Conservation (phyloP, 2,329 filamentous ascomycete species). For the Claviceps quebecensis region DNA sequence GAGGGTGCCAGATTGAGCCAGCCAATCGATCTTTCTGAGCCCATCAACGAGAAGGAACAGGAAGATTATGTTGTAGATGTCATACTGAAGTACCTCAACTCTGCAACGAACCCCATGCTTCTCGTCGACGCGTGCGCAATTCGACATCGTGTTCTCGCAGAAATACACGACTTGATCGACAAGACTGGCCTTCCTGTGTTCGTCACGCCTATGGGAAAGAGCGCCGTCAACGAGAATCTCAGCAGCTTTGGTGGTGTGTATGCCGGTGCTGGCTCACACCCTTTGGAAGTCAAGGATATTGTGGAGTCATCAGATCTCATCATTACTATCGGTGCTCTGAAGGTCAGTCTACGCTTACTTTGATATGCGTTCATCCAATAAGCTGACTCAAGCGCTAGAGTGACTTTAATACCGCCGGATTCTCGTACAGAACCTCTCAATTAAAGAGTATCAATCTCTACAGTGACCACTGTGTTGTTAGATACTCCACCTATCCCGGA, state of each 20-base stretch:
- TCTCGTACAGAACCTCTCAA: constrained; percentile 64
- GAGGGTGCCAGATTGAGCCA: constrained; percentile 59
- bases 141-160: constrained; percentile 57
- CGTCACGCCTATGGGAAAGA: constrained; percentile 83
- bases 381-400: constrained; percentile 27
- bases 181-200: constrained; percentile 68
- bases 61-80: constrained; percentile 77
- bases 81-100: constrained; percentile 57
- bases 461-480: constrained; percentile 56
- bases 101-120: constrained; percentile 61
- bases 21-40: constrained; percentile 52
- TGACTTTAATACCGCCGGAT: constrained; percentile 73
- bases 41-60: constrained; percentile 51
- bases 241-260: constrained; percentile 75
- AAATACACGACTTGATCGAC: constrained; percentile 58
- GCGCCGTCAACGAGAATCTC: constrained; percentile 63
- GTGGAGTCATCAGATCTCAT: constrained; percentile 60
- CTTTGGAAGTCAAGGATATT: constrained; percentile 44
- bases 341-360: constrained; percentile 15
- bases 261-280: constrained; percentile 60
- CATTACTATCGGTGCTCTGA: constrained; percentile 53
- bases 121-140: constrained; percentile 75
- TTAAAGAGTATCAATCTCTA: constrained; percentile 73
- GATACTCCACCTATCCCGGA: constrained; percentile 66
- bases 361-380: neutral